Percentiles rank a stretch among this genome's conserved stretches.
Evolutionary conservation across 441 rosid species (phyloP).

Genomic region (Theobroma grandiflorum): DNA sequence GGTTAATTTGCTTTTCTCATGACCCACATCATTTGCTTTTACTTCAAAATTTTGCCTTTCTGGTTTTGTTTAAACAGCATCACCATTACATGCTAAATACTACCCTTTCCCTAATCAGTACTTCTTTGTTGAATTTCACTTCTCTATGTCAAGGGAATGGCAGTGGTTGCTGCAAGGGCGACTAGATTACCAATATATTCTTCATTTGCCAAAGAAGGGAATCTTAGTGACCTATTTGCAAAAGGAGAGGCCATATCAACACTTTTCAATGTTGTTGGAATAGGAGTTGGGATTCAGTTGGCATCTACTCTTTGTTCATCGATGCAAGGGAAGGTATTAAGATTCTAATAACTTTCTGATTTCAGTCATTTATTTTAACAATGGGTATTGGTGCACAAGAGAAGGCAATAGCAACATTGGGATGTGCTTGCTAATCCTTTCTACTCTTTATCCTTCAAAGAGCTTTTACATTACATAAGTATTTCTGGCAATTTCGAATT

Average conservation of each 20-base stretch:
- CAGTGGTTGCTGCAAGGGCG: conserved; percentile 96
- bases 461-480: conserved; percentile 15
- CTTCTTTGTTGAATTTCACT: conserved; percentile 14
- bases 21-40: not conserved
- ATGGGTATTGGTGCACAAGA: not conserved
- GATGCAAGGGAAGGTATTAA: conserved; percentile 84
- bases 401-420: not conserved
- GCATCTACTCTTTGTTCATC: conserved; percentile 92
- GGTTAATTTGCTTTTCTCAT: not conserved
- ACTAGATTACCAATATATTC: conserved; percentile 95
- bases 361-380: not conserved
- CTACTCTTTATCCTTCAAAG: not conserved
- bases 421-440: conserved; percentile 3
- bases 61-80: not conserved
- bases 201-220: conserved; percentile 97
- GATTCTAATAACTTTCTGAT: conserved; percentile 13
- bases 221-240: conserved; percentile 93
- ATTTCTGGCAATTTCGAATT: not conserved
- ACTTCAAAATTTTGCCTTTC: not conserved
- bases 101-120: conserved; percentile 5
- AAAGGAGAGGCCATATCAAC: conserved; percentile 99
- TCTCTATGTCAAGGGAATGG: conserved; percentile 78
- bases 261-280: conserved; percentile 83
- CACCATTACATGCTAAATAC: not conserved
- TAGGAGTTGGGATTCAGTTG: conserved; percentile 83